Evolutionary conservation across 495 filamentous ascomycete species (phyloP), one percentile per base, ranked within the genome.

Genomic region (Eremomyces bilateralis): DNA sequence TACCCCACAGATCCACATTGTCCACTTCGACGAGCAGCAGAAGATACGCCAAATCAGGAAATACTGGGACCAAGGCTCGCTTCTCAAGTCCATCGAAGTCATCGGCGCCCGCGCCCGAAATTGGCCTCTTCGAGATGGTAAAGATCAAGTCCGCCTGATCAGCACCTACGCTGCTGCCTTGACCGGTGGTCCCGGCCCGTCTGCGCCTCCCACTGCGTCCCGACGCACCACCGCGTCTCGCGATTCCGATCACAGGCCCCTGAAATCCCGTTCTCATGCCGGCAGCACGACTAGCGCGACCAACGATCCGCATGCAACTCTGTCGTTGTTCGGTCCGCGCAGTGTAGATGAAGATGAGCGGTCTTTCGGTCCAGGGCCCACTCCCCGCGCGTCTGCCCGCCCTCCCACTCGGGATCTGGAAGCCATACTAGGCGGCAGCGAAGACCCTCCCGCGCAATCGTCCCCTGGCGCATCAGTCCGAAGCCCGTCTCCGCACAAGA

Each of bases 41-140:
- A 76, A 80, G 51, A 92, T 97, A 53, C 55, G 65, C 42, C 77
- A 80, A 47, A 74, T 93, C 43, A 76, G 83, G 35, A 69, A 84
- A 39, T 77, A 76, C 53, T 97, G 88, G 88, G 88, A 97, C 51
- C 90, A 95, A 55, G 84, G 71, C 18, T 80, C 80, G 34, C 66
- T 95, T 5, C 64, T 97, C 40, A 95, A 88, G 56, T 75, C 85
- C 50, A 69, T 94, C 34, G 83, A 92, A 44, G 73, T 93, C 20
- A 95, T 97, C 55, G 88, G 88, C 37, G 68, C 70, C 43, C 73
- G 78, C 18, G 80, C 76, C 30, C 76, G 73, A 47, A 80, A 76
- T 49, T 97, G 88, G 88, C 88, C 88, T 15, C 85, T 97, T 53
- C 77, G 73, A 39, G 82, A 92, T 48, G 78, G 76, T 37, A 75